A percentile compares a stretch with the other conserved stretches of the same genome.
Conservation (phyloP, 2,329 filamentous ascomycete species). For the Zelopaecilomyces penicillatus region DNA sequence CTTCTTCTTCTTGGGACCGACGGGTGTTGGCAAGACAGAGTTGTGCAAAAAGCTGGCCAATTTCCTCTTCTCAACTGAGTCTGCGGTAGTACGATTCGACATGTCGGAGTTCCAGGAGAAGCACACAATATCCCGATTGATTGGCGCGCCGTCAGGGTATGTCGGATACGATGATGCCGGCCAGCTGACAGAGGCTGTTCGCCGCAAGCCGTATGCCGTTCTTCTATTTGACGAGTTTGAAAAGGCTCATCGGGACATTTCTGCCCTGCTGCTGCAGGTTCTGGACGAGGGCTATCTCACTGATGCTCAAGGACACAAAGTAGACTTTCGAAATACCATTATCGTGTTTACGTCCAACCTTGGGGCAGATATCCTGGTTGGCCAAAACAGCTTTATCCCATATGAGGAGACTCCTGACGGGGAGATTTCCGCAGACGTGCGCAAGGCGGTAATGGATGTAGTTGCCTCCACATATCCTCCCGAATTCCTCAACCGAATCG, state of each 20-base stretch:
- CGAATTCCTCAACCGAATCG: constrained; percentile 93
- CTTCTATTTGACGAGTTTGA: constrained; percentile 96
- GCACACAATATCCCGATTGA: constrained; percentile 87
- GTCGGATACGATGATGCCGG: constrained; percentile 96
- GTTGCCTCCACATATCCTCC: constrained; percentile 70
- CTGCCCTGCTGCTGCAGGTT: constrained; percentile 82
- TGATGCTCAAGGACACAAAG: constrained; percentile 89
- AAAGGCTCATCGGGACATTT: constrained; percentile 93
- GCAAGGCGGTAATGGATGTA: constrained; percentile 79
- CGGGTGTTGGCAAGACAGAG: constrained; percentile 94
- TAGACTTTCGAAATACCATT: constrained; percentile 94
- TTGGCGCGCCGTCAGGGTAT: constrained; percentile 88
- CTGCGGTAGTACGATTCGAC: constrained; percentile 86
- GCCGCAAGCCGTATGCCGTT: constrained; percentile 90
- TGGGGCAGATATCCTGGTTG: constrained; percentile 83
- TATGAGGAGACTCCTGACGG: constrained; percentile 55
- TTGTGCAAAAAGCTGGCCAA: constrained; percentile 91
- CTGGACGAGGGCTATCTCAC: constrained; percentile 95
- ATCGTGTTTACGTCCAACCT: constrained; percentile 96
- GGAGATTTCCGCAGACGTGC: constrained; percentile 64
- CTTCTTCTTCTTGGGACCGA: constrained; percentile 97
- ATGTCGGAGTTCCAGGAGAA: constrained; percentile 99
- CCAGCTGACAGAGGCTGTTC: constrained; percentile 89
- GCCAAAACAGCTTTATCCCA: constrained; percentile 56
- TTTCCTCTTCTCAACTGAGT: constrained; percentile 88